Evolutionary conservation across 805 yeast genomes (phyloP).

Genomic region (Ogataea zsoltii): DNA sequence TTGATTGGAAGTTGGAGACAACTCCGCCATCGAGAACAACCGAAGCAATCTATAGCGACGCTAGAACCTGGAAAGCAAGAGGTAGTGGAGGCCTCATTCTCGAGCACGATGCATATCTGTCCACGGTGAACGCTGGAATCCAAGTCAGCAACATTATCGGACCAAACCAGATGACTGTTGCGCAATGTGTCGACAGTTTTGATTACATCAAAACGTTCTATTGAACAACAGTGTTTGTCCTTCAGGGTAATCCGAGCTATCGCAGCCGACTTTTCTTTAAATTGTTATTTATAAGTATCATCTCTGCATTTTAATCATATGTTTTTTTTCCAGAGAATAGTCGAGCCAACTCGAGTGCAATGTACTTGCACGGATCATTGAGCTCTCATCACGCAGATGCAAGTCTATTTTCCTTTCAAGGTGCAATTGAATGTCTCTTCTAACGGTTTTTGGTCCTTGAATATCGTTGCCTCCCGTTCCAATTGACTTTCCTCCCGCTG

Average conservation of each 20-base stretch:
- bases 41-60: conserved; percentile 54
- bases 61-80: conserved; percentile 48
- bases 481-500: too few relatives aligned
- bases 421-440: too few relatives aligned
- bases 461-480: too few relatives aligned
- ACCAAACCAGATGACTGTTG: conserved; percentile 67
- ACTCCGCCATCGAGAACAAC: conserved; percentile 47
- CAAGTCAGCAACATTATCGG: conserved; percentile 58
- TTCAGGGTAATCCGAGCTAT: neutral
- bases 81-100: conserved; percentile 64
- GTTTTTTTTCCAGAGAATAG: too few relatives aligned
- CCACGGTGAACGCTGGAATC: conserved; percentile 70
- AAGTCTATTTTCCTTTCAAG: neutral
- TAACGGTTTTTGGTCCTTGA: too few relatives aligned
- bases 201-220: conserved; percentile 50
- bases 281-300: neutral
- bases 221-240: neutral
- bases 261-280: neutral
- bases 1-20: conserved; percentile 80
- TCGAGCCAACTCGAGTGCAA: too few relatives aligned
- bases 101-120: conserved; percentile 77
- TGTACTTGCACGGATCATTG: too few relatives aligned
- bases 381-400: too few relatives aligned
- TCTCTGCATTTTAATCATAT: neutral
- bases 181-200: conserved; percentile 70